These are phyloP conservation scores for Ogataea paraovalis DNA, from an alignment of 805 yeast genomes.

Conservation along the genomic window DNA sequence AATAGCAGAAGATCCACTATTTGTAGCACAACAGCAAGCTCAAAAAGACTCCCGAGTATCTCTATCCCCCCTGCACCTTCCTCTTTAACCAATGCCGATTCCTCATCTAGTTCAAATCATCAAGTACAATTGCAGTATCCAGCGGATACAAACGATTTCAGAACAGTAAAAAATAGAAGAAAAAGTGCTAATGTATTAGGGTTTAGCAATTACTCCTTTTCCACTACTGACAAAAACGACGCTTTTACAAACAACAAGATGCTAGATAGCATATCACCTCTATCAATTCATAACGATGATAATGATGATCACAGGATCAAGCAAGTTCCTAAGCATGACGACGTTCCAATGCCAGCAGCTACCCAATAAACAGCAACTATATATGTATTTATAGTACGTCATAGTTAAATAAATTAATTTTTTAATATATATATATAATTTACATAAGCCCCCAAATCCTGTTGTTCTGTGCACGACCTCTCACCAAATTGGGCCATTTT, in stretches of 20 bases:
- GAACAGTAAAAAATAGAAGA: slow-evolving; percentile 17
- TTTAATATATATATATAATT: too few relatives aligned
- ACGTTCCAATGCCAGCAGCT: neutral
- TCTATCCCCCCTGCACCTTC: neutral
- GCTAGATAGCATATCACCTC: slow-evolving; percentile 17
- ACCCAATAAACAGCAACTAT: neutral
- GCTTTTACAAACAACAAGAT: slow-evolving; percentile 8
- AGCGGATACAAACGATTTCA: slow-evolving; percentile 6
- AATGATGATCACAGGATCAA: neutral
- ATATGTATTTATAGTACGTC: too few relatives aligned
- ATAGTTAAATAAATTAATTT: too few relatives aligned
- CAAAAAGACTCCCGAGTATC: slow-evolving; percentile 20
- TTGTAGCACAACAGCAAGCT: slow-evolving; percentile 20
- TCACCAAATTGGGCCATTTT: too few relatives aligned
- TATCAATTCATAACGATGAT: slow-evolving; percentile 3
- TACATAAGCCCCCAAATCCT: too few relatives aligned
- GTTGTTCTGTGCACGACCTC: too few relatives aligned
- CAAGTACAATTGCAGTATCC: neutral
- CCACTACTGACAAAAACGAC: slow-evolving; percentile 10
- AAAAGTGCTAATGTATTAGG: slow-evolving; percentile 12
- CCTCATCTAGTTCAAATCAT: neutral
- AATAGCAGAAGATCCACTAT: slow-evolving; percentile 25
- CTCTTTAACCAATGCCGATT: neutral
- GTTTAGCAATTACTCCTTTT: slow-evolving; percentile 19
- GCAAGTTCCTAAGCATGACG: neutral